These are phyloP conservation scores for Cyclotella atomus DNA, from an alignment of 108 stramenopile species.

Conservation along the genomic window DNA sequence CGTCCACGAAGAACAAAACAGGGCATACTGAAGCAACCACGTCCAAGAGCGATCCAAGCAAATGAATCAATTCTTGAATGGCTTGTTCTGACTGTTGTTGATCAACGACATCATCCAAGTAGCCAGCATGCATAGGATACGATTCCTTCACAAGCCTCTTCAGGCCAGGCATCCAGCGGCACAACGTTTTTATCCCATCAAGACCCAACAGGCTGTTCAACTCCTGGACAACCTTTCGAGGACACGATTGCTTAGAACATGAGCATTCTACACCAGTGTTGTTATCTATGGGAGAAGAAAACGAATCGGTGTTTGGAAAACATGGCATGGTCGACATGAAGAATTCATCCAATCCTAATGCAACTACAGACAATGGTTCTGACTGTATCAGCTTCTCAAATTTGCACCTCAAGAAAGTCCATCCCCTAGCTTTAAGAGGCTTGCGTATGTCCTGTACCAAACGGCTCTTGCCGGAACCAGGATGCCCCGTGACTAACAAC, in stretches of 20 bases:
- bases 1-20: constrained; percentile 25
- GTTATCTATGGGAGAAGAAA: no score
- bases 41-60: constrained; percentile 18
- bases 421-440: constrained; percentile 13
- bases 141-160: neutral
- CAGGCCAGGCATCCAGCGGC: constrained; percentile 19
- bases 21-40: constrained; percentile 14
- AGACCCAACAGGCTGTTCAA: constrained; percentile 8
- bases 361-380: constrained; percentile 22
- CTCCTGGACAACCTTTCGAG: constrained; percentile 3
- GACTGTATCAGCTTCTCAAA: constrained; percentile 13
- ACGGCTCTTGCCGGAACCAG: constrained; percentile 11
- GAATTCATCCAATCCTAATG: constrained; percentile 27
- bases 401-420: constrained; percentile 26
- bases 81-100: neutral
- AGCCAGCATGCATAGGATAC: neutral
- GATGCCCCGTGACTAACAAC: constrained; percentile 7
- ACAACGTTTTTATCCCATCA: constrained; percentile 3
- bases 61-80: neutral
- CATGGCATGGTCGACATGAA: constrained; percentile 7
- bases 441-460: constrained; percentile 23
- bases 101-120: neutral
- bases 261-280: neutral
- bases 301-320: neutral
- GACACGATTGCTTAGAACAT: constrained; percentile 13